Evolutionary conservation across 768 basidiomycete species (phyloP).

Genomic region (Roridomyces roridus): DNA sequence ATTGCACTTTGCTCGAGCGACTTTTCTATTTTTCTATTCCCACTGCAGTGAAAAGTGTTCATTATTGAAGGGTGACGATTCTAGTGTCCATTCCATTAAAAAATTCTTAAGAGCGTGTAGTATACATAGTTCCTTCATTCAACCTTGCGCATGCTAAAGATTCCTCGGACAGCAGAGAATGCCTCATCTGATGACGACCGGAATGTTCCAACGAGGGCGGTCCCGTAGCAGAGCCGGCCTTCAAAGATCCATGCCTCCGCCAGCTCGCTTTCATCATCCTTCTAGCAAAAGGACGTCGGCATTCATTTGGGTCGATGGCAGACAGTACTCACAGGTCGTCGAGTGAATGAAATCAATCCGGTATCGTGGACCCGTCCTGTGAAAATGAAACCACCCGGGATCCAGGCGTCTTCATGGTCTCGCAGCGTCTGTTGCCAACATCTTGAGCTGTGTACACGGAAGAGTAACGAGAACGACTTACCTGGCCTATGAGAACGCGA

Average conservation of each 20-base stretch:
- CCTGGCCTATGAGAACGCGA: slow-evolving; percentile 49
- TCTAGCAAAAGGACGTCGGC: slow-evolving; percentile 37
- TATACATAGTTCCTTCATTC: neutral
- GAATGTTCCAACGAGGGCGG: slow-evolving; percentile 63
- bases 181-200: slow-evolving; percentile 41
- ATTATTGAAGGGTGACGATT: too few species aligned
- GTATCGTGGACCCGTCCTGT: slow-evolving; percentile 63
- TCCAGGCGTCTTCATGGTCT: slow-evolving; percentile 69
- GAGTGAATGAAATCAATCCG: slow-evolving; percentile 64
- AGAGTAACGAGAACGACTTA: slow-evolving; percentile 30
- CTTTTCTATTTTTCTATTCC: too few species aligned
- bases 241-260: slow-evolving; percentile 63
- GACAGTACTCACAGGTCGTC: slow-evolving; percentile 58
- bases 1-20: neutral
- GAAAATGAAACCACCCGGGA: slow-evolving; percentile 55
- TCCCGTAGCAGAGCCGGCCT: slow-evolving; percentile 55
- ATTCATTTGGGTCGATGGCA: slow-evolving; percentile 8
- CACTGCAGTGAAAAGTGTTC: too few species aligned
- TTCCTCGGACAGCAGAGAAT: slow-evolving; percentile 48
- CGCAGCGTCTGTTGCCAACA: slow-evolving; percentile 49
- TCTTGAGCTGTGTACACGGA: slow-evolving; percentile 17
- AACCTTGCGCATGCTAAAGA: slow-evolving; percentile 61
- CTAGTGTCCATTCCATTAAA: too few species aligned
- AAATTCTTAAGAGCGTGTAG: neutral
- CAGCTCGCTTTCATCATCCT: slow-evolving; percentile 43